phyloP scores from a whole-genome alignment of 2,329 filamentous ascomycete genomes.

The Penicillium concentricum region DNA sequence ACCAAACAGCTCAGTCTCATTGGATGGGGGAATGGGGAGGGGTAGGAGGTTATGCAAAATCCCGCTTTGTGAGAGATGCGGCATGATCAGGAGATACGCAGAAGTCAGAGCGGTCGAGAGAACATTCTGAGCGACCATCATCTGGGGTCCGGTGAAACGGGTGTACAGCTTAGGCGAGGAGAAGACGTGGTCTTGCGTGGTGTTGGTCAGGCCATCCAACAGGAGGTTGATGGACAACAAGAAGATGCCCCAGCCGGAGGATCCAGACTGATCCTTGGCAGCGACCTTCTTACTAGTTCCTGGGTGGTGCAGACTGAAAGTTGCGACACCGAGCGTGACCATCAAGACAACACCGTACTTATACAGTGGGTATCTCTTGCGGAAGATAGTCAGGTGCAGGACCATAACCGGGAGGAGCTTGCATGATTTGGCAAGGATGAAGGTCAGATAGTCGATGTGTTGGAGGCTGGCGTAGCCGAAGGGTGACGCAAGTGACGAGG shows the following conservation, averaged over 20 bases:
- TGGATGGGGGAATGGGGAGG: conserved; percentile 55
- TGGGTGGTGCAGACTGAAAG: conserved; percentile 85
- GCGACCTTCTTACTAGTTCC: conserved; percentile 59
- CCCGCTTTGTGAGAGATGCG: conserved; percentile 71
- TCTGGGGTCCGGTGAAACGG: conserved; percentile 87
- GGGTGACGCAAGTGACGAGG: conserved; percentile 84
- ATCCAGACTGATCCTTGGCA: conserved; percentile 56
- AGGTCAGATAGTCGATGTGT: conserved; percentile 97
- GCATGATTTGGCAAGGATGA: conserved; percentile 95
- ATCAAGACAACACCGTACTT: conserved; percentile 93
- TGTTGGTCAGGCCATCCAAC: conserved; percentile 94
- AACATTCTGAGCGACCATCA: conserved; percentile 98
- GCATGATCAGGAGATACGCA: conserved; percentile 72
- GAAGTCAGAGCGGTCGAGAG: conserved; percentile 77
- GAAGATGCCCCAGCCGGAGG: conserved; percentile 70
- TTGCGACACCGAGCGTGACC: conserved; percentile 87
- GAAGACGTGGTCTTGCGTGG: conserved; percentile 95
- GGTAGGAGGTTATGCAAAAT: conserved; percentile 66
- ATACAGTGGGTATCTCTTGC: conserved; percentile 84
- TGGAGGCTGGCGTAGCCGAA: conserved; percentile 91
- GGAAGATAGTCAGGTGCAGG: conserved; percentile 88
- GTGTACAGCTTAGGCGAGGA: conserved; percentile 61
- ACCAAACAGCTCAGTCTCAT: conserved; percentile 73
- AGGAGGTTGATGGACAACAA: conserved; percentile 86
- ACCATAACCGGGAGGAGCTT: conserved; percentile 99